Base-by-base conservation (phyloP, 805 yeast species). In the Wickerhamiella spandovensis region DNA sequence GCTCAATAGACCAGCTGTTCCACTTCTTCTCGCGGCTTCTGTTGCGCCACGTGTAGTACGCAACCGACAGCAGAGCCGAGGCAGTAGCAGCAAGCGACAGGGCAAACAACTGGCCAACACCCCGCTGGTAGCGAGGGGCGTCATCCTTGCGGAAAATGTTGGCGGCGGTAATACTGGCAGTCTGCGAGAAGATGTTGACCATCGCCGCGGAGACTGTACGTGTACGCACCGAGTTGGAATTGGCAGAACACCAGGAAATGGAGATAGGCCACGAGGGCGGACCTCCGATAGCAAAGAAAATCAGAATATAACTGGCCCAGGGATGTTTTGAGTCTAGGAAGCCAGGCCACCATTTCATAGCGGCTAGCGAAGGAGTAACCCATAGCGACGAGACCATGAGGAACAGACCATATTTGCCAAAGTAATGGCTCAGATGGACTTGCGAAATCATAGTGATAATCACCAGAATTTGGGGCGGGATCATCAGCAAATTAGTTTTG, bases 171-270 rank as follows among this genome's bases (percentile, higher is more conserved):
- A 82, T 77, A 18, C 68, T 63, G 1, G 79, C 82, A 0, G 77
- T 67, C 59, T 82, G 88, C 0, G 76, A 77, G 61, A 72, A 74
- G 71, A 81, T 79, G 58, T 81, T 82, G 59, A 76, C 80, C 45
- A 82, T 51, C 0, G 87, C 79, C 0, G 85, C 77, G 13, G 82
- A 72, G 4, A 82, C 78, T 0, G 87, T 76, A 56, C 89, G 68
- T 2, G 77, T 67, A n/a, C 81, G 65, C 24, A 82, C 82, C 1
- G 81, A 70, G 61, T 77, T 75, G 9, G 85, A 72, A 57, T 81
- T 81, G 25, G 75, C 62, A 0, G 87, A 79, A 51, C 78, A 73
- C 79, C 84, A 77, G 13, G 59, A 43, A 28, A 58, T 55, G 1
- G 54, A 37, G 6, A 57, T 39, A 1, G 58, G 52, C 57, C 60